Conservation (phyloP, 805 yeast genomes). For the Cyberlindnera sargentensis region DNA sequence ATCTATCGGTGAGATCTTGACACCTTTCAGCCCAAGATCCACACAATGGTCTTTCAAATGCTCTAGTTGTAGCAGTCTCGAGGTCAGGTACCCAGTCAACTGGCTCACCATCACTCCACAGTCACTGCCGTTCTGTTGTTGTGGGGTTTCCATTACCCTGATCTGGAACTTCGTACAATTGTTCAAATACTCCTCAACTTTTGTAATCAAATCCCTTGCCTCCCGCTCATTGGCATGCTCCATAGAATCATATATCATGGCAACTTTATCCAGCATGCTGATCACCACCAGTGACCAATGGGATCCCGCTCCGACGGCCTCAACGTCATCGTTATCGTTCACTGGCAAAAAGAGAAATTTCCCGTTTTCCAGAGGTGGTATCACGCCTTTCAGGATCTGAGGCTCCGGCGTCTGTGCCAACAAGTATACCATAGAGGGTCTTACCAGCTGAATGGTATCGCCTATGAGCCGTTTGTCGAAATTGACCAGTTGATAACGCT, state of each 20-base stretch:
- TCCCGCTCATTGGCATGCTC: conserved; percentile 20
- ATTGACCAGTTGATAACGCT: conserved; percentile 25
- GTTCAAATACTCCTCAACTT: conserved; percentile 17
- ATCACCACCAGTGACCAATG: conserved; percentile 70
- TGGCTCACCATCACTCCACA: conserved; percentile 42
- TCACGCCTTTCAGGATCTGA: conserved; percentile 32
- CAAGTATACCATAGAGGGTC: conserved; percentile 62
- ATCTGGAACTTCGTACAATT: conserved; percentile 15
- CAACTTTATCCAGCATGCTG: conserved; percentile 37
- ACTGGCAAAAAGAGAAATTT: conserved; percentile 59
- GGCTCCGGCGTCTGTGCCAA: conserved; percentile 48
- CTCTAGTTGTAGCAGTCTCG: conserved; percentile 26
- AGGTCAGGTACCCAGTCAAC: conserved; percentile 29
- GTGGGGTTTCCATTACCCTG: conserved; percentile 35
- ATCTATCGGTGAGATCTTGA: conserved; percentile 40
- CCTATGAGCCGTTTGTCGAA: conserved; percentile 18
- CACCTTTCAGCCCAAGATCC: conserved; percentile 32
- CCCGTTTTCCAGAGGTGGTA: conserved; percentile 38
- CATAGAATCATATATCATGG: conserved; percentile 54
- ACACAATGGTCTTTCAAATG: conserved; percentile 24
- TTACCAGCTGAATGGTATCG: conserved; percentile 32
- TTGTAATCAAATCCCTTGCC: conserved; percentile 16
- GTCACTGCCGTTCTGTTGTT: conserved; percentile 59
- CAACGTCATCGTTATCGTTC: conserved; percentile 57
- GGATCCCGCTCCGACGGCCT: conserved; percentile 55